Base-by-base conservation (phyloP, 106 monocot species). In the Acorus calamus region DNA sequence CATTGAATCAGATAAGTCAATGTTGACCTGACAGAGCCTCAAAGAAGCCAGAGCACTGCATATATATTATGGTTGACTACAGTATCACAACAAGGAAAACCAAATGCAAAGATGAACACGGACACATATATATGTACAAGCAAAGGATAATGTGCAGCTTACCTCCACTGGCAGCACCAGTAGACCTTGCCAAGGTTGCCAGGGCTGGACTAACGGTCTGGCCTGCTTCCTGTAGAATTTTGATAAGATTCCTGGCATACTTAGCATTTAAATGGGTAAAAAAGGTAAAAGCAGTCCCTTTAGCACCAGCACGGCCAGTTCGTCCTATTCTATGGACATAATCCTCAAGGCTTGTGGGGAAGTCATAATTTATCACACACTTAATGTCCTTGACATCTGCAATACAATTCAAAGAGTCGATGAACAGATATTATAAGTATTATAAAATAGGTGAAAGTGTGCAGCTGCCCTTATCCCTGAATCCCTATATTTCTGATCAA, bases 371-470 rank as follows among this genome's bases (percentile, higher is more conserved):
- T 68, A 96, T 79, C 69, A 96, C 96, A 65, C 96, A 96, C 70
- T 96, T 96, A 69, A 96, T 91, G 66, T 96, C 96, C 63, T 96
- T 96, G 57, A 96, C 96, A 79, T 96, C 96, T 96, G 91, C 71
- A 75, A 57, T 11, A 57, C 11, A 42, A 28, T 28, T 28, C 28
- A 28, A 28, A 28, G 28, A 28, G 28, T 28, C 28, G 28, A 28
- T 28, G 28, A 28, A 28, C 28, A 28, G 28, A 28, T 28, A 28
- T 28, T 28, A 28, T 28, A 28, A 28, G 28, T 28, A 28, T 28
- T 28, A 28, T 28, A 28, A 28, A 28, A 28, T 28, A 28, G 28
- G 28, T 28, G 28, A 28, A 28, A 28, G 0, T 28, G 43, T 41
- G 58, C 9, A 58, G 6, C 43, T 59, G 59, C 59, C 8, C 7